phyloP scores from a whole-genome alignment of 495 filamentous ascomycete species.

The Filosporella fistucella region DNA sequence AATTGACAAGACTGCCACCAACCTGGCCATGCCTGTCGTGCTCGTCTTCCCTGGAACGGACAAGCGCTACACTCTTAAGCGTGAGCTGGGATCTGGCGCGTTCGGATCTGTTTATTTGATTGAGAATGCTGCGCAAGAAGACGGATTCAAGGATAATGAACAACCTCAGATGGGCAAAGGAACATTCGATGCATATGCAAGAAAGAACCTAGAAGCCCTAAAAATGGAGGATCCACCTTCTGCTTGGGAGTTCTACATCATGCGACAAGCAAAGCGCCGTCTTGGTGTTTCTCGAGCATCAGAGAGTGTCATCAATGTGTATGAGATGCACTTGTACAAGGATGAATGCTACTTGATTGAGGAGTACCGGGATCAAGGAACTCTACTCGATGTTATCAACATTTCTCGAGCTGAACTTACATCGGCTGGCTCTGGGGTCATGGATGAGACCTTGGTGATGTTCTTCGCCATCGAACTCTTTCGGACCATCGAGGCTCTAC shows the following conservation, averaged over 20 bases:
- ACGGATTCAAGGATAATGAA: constrained; percentile 34
- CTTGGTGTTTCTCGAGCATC: constrained; percentile 63
- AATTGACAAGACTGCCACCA: constrained; percentile 55
- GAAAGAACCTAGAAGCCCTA: constrained; percentile 69
- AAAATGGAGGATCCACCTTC: constrained; percentile 90
- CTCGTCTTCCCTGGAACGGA: constrained; percentile 62
- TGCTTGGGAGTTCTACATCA: constrained; percentile 96
- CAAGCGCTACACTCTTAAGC: constrained; percentile 67
- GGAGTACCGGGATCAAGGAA: constrained; percentile 85
- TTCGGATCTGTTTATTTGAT: constrained; percentile 93
- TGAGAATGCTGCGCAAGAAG: constrained; percentile 55
- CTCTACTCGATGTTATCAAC: constrained; percentile 89
- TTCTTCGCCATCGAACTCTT: constrained; percentile 92
- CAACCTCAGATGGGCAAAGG: constrained; percentile 42
- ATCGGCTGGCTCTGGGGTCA: constrained; percentile 45
- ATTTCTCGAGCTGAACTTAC: constrained; percentile 65
- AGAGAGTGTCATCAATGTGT: constrained; percentile 71
- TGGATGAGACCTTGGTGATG: constrained; percentile 89
- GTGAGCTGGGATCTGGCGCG: constrained; percentile 89
- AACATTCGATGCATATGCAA: constrained; percentile 38
- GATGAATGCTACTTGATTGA: constrained; percentile 83
- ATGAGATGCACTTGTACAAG: constrained; percentile 83
- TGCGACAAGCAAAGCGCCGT: constrained; percentile 72
- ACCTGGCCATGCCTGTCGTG: constrained; percentile 50
- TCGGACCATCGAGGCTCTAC: constrained; percentile 82